phyloP scores from a whole-genome alignment of 2,329 filamentous ascomycete genomes.

The Paraphaeosphaeria minitans region DNA sequence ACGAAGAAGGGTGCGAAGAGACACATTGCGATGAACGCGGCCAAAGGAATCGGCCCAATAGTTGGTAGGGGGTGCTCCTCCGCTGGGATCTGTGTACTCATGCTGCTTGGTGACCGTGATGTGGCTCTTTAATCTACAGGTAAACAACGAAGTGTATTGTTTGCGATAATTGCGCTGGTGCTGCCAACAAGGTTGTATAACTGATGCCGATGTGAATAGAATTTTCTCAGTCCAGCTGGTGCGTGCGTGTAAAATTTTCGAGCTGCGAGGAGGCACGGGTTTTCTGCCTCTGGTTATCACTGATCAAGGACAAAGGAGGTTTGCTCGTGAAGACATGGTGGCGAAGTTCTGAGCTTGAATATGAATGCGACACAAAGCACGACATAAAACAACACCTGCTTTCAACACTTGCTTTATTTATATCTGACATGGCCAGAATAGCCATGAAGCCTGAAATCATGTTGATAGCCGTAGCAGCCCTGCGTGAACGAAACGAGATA shows the following conservation, averaged over 20 bases:
- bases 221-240: not conserved
- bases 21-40: conserved; percentile 14
- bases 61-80: not conserved
- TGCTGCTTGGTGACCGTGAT: not conserved
- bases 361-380: not conserved
- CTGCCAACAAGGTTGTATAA: not conserved
- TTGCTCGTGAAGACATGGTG: not conserved
- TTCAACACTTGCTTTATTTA: not conserved
- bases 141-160: too few species aligned
- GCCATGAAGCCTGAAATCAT: not conserved
- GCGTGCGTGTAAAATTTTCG: not conserved
- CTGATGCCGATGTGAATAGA: not conserved
- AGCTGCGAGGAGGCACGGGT: too few species aligned
- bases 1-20: conserved; percentile 13
- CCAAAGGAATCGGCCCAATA: conserved; percentile 12
- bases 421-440: not conserved
- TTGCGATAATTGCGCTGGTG: not conserved
- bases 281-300: too few species aligned
- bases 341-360: not conserved
- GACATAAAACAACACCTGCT: not conserved
- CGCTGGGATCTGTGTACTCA: not conserved
- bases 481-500: not conserved
- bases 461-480: not conserved
- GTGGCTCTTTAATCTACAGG: too few species aligned
- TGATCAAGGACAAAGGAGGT: not conserved